Percentiles rank a stretch among this genome's conserved stretches.
Conservation (phyloP, 2,329 filamentous ascomycete genomes). For the Leptographium flavum region DNA sequence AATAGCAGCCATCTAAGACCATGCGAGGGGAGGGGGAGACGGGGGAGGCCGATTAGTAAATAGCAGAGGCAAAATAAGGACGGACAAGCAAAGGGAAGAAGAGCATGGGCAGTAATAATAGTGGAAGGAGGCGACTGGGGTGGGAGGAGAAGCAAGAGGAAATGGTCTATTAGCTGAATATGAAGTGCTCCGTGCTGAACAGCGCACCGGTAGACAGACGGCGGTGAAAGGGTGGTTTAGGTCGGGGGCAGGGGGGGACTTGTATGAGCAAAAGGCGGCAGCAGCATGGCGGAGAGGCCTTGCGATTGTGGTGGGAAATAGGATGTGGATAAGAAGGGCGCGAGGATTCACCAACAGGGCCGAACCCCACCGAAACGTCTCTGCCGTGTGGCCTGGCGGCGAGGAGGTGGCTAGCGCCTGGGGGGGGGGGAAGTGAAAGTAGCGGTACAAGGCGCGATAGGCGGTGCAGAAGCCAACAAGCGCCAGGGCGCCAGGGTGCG, state of each 20-base stretch:
- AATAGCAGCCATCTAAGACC: constrained; percentile 30
- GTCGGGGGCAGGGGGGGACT: not conserved
- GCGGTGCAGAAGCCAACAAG: too few relatives aligned
- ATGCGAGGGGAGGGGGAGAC: not conserved
- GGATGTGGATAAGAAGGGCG: constrained; percentile 2
- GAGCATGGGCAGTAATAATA: not conserved
- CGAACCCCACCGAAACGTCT: not conserved
- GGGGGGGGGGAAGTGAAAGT: not conserved
- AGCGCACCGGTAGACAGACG: not conserved
- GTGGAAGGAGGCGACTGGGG: not conserved
- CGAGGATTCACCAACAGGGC: not conserved
- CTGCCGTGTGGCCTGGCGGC: not conserved
- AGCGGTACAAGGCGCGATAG: not conserved
- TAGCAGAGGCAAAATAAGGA: not conserved
- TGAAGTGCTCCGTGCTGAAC: not conserved
- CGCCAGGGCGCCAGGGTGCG: too few relatives aligned
- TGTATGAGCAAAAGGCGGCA: not conserved
- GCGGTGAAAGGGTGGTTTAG: not conserved
- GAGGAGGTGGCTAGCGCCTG: not conserved
- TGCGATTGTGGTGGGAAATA: not conserved
- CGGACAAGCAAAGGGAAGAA: not conserved
- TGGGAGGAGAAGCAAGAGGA: not conserved
- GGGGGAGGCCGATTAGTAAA: constrained; percentile 5
- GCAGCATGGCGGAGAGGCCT: not conserved
- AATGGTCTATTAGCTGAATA: not conserved